Evolutionary conservation across 805 yeast species (phyloP).

Genomic region (Starmera caribaea): DNA sequence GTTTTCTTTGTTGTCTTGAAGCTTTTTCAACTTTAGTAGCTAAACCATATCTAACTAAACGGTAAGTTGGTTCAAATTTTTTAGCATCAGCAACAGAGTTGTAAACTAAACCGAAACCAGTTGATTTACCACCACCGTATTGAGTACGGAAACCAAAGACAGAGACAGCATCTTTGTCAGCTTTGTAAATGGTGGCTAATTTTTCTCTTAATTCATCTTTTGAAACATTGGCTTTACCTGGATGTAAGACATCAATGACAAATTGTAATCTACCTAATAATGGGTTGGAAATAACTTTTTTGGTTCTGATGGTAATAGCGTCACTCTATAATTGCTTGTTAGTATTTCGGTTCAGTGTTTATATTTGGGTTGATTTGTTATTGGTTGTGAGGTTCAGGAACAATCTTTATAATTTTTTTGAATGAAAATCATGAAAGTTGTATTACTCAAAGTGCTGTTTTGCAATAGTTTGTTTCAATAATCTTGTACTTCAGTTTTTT

Average conservation of each 20-base stretch:
- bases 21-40: conserved; percentile 94
- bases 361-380: not conserved
- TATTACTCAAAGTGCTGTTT: no score
- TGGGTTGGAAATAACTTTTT: conserved; percentile 98
- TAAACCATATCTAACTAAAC: conserved; percentile 98
- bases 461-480: no score
- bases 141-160: conserved; percentile 99
- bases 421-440: no score
- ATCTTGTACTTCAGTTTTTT: no score
- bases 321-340: conserved; percentile 57
- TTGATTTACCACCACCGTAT: conserved; percentile 99
- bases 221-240: conserved; percentile 98
- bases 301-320: conserved; percentile 99
- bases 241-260: conserved; percentile 98
- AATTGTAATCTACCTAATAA: conserved; percentile 99
- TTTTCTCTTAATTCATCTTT: conserved; percentile 98
- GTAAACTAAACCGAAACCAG: conserved; percentile 99
- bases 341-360: conserved; percentile 6
- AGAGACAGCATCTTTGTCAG: conserved; percentile 89
- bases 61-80: conserved; percentile 98
- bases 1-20: conserved; percentile 99
- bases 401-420: not conserved
- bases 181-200: conserved; percentile 80
- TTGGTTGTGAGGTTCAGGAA: not conserved
- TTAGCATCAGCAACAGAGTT: conserved; percentile 96